Evolutionary conservation across 352 stramenopile species (phyloP).

Genomic region (Pythium oligandrum): DNA sequence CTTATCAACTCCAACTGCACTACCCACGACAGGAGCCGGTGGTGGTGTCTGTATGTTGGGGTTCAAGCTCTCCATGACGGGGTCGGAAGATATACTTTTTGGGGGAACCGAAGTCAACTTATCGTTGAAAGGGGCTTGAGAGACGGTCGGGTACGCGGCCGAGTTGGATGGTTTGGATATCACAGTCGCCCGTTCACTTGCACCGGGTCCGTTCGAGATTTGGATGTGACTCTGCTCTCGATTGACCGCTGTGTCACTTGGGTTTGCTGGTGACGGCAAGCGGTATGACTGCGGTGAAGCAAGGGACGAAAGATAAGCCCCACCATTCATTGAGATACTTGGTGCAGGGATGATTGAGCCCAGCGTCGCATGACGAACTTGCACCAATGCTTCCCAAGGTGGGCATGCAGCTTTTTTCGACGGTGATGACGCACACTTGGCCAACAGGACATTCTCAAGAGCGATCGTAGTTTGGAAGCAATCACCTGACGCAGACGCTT

Average conservation of each 20-base stretch:
- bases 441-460: conserved; percentile 71
- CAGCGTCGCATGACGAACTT: conserved; percentile 61
- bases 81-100: neutral
- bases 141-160: neutral
- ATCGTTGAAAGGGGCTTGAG: neutral
- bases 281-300: neutral
- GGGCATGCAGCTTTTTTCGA: conserved; percentile 66
- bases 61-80: neutral
- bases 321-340: neutral
- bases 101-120: neutral
- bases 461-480: conserved; percentile 45
- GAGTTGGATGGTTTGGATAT: neutral
- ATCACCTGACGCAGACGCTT: conserved; percentile 43
- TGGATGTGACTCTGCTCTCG: neutral
- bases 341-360: conserved; percentile 1
- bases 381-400: conserved; percentile 69
- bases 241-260: neutral
- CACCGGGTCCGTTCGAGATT: neutral
- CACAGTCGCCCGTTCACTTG: neutral
- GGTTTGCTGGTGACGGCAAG: neutral
- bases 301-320: neutral
- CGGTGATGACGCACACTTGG: conserved; percentile 61
- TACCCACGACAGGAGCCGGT: too few species aligned
- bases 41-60: too few species aligned
- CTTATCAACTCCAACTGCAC: neutral